Base-by-base conservation (phyloP, 1,139 yeast species). In the Pichia sp. region DNA sequence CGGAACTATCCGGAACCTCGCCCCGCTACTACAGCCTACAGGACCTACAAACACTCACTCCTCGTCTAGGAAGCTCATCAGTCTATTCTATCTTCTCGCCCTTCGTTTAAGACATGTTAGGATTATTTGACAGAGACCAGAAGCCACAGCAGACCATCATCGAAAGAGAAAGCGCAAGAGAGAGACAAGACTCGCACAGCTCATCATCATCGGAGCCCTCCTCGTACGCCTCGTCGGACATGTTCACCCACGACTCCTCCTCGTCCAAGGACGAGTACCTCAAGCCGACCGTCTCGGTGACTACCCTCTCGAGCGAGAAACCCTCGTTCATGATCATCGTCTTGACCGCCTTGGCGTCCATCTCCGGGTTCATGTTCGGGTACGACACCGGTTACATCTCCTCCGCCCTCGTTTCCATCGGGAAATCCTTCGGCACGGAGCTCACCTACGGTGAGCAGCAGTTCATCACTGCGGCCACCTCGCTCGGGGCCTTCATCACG, bases 301-400 rank as follows among this genome's bases (percentile, higher is more conserved):
- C 47, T 3, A 51, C 74, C 52, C 67, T 74, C 60, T 67, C 69
- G 47, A 73, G 73, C 59, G 74, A 76, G 19, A 75, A 70, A 54
- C 86, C 89, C 10, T 77, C 91, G 16, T 71, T 74, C 10, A 70
- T 87, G 64, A 87, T 90, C 51, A 72, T 90, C 28, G 70, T 81
- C 37, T 70, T 91, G 52, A 87, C 96, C 0, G 73, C 85, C 51
- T 82, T 88, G 16, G 85, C 96, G 0, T 89, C 96, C 9, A 84
- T 91, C 56, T 89, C 96, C 1, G 98, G 98, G 4, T 90, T 90
- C 69, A 83, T 91, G 89, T 91, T 90, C 70, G 98, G 98, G 58
- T 91, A 91, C 66, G 98, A 91, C 68, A 91, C 98, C 0, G 98
- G 97, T 56, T 91, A 91, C 69, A 89, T 91, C 45, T 90, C 97